Evolutionary conservation across 129 eudicot species (phyloP).

Genomic region (Flaveria linearis): DNA sequence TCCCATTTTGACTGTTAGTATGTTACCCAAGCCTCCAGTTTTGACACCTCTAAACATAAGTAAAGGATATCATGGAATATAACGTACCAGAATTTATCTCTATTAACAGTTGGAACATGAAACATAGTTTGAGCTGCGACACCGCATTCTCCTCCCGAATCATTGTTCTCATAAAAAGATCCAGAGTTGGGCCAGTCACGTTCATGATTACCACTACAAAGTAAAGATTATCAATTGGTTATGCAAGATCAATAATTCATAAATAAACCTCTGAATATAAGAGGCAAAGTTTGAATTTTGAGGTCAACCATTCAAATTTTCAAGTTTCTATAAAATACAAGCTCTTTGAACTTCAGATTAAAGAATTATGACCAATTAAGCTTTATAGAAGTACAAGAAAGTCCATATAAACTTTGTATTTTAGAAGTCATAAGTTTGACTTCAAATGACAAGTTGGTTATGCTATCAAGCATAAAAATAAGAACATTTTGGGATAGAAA

Average conservation of each 20-base stretch:
- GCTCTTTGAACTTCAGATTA: background rate
- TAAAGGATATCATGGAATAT: background rate
- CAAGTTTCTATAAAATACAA: background rate
- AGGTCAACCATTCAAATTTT: conserved; percentile 5
- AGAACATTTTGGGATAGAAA: background rate
- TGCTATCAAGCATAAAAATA: conserved; percentile 5
- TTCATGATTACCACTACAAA: conserved; percentile 74
- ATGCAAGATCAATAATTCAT: conserved; percentile 9
- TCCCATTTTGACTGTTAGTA: background rate
- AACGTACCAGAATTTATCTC: conserved; percentile 66
- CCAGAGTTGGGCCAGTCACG: conserved; percentile 75
- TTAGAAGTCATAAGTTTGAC: conserved; percentile 1
- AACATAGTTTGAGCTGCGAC: conserved; percentile 64
- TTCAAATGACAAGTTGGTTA: background rate
- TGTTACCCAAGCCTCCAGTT: background rate
- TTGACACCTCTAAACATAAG: background rate
- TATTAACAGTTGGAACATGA: conserved; percentile 63
- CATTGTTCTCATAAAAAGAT: conserved; percentile 57
- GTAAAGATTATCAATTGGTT: background rate
- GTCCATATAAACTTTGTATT: background rate
- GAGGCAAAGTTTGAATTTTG: background rate
- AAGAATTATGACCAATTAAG: background rate
- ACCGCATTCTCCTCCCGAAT: conserved; percentile 92
- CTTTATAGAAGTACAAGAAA: background rate
- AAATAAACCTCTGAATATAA: conserved; percentile 6